Evolutionary conservation across 2,329 filamentous ascomycete species (phyloP).

Genomic region (Penicillium sumatraense): DNA sequence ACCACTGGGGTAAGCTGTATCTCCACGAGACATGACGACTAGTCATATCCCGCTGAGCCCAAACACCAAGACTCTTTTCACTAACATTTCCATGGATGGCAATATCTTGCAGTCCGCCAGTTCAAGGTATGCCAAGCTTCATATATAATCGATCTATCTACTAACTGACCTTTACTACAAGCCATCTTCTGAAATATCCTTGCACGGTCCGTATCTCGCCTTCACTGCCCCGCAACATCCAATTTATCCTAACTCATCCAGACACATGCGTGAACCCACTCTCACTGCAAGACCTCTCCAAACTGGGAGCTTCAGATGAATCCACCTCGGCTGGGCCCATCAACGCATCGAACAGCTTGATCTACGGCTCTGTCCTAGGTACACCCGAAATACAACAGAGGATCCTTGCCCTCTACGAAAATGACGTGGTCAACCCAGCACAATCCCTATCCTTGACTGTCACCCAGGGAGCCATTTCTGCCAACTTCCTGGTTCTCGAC

Average conservation of each 20-base stretch:
- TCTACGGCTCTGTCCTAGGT: slow-evolving; percentile 8
- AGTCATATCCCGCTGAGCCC: too few species aligned
- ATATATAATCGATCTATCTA: background rate
- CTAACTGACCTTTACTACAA: background rate
- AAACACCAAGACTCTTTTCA: background rate
- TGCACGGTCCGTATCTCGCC: slow-evolving; percentile 6
- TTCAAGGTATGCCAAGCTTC: slow-evolving; percentile 6
- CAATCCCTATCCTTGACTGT: slow-evolving; percentile 2
- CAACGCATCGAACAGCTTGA: background rate
- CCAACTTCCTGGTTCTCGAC: slow-evolving; percentile 12
- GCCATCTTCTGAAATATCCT: background rate
- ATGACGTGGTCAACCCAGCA: background rate
- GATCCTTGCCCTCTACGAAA: slow-evolving; percentile 7
- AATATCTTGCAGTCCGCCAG: slow-evolving; percentile 7
- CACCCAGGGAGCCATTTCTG: slow-evolving; percentile 11
- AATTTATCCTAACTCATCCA: background rate
- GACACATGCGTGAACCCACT: slow-evolving; percentile 17
- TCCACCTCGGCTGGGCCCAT: background rate
- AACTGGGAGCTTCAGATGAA: background rate
- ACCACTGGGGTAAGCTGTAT: slow-evolving; percentile 11
- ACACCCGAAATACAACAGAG: background rate
- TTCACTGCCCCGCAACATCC: background rate
- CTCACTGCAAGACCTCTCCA: slow-evolving; percentile 10
- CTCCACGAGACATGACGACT: too few species aligned
- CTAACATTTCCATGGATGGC: background rate